Conservation (phyloP, 257 asterid genomes). For the Lavandula angustifolia region DNA sequence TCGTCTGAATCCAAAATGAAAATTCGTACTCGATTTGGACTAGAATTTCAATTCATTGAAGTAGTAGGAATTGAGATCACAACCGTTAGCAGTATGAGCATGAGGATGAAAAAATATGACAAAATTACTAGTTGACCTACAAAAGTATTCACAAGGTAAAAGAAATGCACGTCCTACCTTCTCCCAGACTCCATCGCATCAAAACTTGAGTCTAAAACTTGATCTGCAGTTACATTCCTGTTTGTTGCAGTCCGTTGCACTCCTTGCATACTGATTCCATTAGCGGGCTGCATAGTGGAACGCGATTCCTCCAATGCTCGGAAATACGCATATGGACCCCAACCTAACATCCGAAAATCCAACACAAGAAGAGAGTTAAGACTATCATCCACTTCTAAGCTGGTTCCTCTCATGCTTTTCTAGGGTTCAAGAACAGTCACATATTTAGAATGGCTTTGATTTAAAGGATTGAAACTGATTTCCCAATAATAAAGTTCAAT, state of each 20-base stretch:
- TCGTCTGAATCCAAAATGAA: too few relatives aligned
- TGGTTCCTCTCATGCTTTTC: too few relatives aligned
- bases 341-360: slow-evolving; percentile 45
- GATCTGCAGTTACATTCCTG: slow-evolving; percentile 28
- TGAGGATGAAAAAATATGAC: too few relatives aligned
- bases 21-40: too few relatives aligned
- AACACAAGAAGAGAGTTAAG: too few relatives aligned
- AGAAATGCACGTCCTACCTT: slow-evolving; percentile 30
- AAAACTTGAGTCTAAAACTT: slow-evolving; percentile 23
- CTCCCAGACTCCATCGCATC: slow-evolving; percentile 46
- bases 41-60: too few relatives aligned
- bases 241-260: slow-evolving; percentile 24
- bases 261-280: slow-evolving; percentile 41
- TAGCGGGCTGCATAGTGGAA: slow-evolving; percentile 23
- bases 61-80: not conserved
- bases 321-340: slow-evolving; percentile 75
- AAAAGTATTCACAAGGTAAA: not conserved
- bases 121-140: slow-evolving; percentile 13
- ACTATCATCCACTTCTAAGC: too few relatives aligned
- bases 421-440: too few relatives aligned
- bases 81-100: not conserved
- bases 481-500: slow-evolving; percentile 11
- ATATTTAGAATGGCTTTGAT: not conserved
- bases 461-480: not conserved
- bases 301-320: slow-evolving; percentile 65